These are phyloP conservation scores for Clohesyomyces aquaticus DNA, from an alignment of 495 filamentous ascomycete species.

Conservation along the genomic window DNA sequence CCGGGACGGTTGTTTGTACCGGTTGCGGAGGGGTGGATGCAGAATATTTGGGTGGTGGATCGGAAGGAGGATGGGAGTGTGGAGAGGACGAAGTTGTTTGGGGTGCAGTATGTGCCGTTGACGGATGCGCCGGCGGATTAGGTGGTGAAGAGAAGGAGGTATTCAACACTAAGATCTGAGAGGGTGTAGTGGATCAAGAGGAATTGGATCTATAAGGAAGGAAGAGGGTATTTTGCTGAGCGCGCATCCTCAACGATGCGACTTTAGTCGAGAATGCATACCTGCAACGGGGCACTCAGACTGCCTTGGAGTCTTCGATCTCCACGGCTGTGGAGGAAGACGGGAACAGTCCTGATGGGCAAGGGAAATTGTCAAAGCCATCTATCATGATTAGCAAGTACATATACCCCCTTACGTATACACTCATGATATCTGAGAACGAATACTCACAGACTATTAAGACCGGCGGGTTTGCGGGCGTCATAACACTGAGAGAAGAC, in stretches of 20 bases:
- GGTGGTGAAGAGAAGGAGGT: not conserved
- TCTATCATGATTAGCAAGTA: not conserved
- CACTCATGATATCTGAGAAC: too few species aligned
- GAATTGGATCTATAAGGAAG: not conserved
- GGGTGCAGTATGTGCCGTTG: slow-evolving; percentile 90
- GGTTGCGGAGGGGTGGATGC: slow-evolving; percentile 65
- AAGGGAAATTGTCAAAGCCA: too few species aligned
- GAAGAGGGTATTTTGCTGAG: not conserved
- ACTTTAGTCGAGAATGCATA: too few species aligned
- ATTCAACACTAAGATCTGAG: not conserved
- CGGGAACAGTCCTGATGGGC: not conserved
- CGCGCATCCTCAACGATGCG: not conserved
- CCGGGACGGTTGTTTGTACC: slow-evolving; percentile 69
- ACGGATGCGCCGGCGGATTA: slow-evolving; percentile 71
- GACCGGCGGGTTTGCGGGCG: too few species aligned
- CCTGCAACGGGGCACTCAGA: not conserved
- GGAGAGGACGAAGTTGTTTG: slow-evolving; percentile 72
- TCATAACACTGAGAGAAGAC: too few species aligned
- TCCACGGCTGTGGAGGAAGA: not conserved
- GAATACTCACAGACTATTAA: too few species aligned
- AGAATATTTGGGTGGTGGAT: slow-evolving; percentile 90
- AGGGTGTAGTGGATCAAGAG: not conserved
- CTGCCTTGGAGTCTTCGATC: not conserved
- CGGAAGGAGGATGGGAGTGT: slow-evolving; percentile 81
- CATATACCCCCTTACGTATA: not conserved